A percentile compares a stretch with the other conserved stretches of the same genome.
phyloP scores from a whole-genome alignment of 1,284 basidiomycete species.

The Trametes hirsuta region DNA sequence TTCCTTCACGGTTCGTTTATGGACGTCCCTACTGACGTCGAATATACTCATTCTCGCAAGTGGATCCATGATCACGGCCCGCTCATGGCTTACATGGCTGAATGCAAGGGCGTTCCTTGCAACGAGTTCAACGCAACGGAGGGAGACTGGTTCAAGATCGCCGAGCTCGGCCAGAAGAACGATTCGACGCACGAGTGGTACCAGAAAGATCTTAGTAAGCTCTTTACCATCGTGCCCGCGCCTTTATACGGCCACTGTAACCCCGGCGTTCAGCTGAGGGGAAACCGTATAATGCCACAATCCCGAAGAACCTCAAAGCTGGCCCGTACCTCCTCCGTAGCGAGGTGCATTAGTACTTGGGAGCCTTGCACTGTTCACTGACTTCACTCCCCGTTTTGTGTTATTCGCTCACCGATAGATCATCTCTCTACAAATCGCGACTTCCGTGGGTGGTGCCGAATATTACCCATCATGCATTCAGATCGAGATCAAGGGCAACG shows the following conservation, averaged over 20 bases:
- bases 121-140: conserved; percentile 56
- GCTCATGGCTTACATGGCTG: conserved; percentile 69
- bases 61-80: conserved; percentile 52
- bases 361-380: too few relatives aligned
- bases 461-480: conserved; percentile 74
- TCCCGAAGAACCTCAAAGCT: conserved; percentile 57
- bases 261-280: conserved; percentile 36
- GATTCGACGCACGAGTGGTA: conserved; percentile 38
- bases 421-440: conserved; percentile 68
- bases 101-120: conserved; percentile 58
- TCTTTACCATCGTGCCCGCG: neutral
- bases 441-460: conserved; percentile 56
- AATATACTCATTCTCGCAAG: conserved; percentile 29
- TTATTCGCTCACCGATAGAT: conserved; percentile 35
- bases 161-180: conserved; percentile 39
- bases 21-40: neutral
- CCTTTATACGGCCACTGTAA: neutral
- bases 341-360: conserved; percentile 38
- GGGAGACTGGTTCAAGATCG: conserved; percentile 72
- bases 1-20: too few relatives aligned
- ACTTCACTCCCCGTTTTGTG: too few relatives aligned
- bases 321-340: conserved; percentile 74
- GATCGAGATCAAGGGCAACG: conserved; percentile 55
- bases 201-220: conserved; percentile 41
- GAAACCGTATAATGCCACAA: conserved; percentile 45